These are phyloP conservation scores for Ceratopteris richardii DNA, from an alignment of 75 land plant genomes.

Conservation along the genomic window DNA sequence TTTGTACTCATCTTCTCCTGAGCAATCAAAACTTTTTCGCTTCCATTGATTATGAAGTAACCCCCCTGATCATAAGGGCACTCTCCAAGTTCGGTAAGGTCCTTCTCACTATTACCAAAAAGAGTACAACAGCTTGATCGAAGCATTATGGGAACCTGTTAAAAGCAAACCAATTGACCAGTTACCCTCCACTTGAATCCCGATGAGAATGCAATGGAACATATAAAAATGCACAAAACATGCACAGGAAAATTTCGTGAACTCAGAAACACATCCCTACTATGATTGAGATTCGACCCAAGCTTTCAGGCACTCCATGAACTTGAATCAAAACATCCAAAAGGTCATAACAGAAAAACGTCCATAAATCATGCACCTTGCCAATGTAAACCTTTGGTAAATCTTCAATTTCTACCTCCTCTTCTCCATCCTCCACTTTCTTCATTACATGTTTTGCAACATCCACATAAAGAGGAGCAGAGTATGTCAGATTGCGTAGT, in stretches of 20 bases:
- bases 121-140: conserved; percentile 93
- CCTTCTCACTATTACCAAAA: conserved; percentile 85
- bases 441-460: conserved; percentile 70
- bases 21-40: conserved; percentile 98
- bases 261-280: too few species aligned
- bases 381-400: conserved; percentile 94
- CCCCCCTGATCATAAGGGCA: conserved; percentile 99
- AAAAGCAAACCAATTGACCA: not conserved
- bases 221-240: too few species aligned
- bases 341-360: too few species aligned
- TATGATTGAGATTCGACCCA: too few species aligned
- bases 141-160: conserved; percentile 93
- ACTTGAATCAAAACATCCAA: too few species aligned
- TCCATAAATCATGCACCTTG: too few species aligned
- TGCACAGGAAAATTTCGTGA: too few species aligned
- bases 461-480: conserved; percentile 95
- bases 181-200: too few species aligned
- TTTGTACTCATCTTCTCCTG: conserved; percentile 99
- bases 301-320: too few species aligned
- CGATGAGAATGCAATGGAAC: too few species aligned
- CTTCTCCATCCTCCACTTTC: conserved; percentile 92
- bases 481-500: conserved; percentile 85
- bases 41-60: conserved; percentile 96
- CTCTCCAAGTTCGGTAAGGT: conserved; percentile 96
- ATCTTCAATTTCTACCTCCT: conserved; percentile 83